Base-by-base conservation (phyloP, 805 yeast species). In the Yarrowia sp. region DNA sequence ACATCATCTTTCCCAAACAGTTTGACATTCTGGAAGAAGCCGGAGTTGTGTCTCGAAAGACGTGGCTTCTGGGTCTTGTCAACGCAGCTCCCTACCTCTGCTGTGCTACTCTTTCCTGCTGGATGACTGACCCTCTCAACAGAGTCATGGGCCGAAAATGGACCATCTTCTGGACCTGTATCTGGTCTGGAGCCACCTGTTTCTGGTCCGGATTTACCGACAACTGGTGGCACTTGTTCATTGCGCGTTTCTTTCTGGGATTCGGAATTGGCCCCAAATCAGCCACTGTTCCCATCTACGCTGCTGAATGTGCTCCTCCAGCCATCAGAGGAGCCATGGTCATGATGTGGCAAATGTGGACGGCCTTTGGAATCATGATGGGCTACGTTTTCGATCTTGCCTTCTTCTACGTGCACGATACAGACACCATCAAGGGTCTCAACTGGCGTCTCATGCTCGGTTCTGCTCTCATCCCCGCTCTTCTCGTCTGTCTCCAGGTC, bases 341-440 rank as follows among this genome's bases (percentile, higher is more conserved):
- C 56, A 85, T 86, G 87, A 78, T 83, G 75, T 86, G 89, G 88
- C 90, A 87, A 76, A 83, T 85, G 70, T 86, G 85, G 79, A 85
- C 89, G n/a, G 90, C 90, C 1, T 82, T 86, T 62, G 91, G 91
- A 66, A 85, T 87, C 67, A 82, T 84, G 83, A 78, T 86, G 68
- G 90, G 90, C 21, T 84, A 84, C 67, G 83, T 85, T 35, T 79
- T 86, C 19, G 80, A 82, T 26, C 80, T 85, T 66, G 87, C 86
- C 1, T 84, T 86, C 40, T 58, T 41, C 41, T 43, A 58, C 21
- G 63, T 58, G 11, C 21, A 12, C 1, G 63, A 58, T 17, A n/a
- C n/a, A n/a, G 14, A 26, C 21, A 17, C 36, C 16, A 58, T 58
- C 14, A 32, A 7, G 12, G 63, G 63, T n/a, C 63, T 73, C 30